These are phyloP conservation scores for Neonectria neomacrospora DNA, from an alignment of 2,329 filamentous ascomycete genomes.

Conservation along the genomic window DNA sequence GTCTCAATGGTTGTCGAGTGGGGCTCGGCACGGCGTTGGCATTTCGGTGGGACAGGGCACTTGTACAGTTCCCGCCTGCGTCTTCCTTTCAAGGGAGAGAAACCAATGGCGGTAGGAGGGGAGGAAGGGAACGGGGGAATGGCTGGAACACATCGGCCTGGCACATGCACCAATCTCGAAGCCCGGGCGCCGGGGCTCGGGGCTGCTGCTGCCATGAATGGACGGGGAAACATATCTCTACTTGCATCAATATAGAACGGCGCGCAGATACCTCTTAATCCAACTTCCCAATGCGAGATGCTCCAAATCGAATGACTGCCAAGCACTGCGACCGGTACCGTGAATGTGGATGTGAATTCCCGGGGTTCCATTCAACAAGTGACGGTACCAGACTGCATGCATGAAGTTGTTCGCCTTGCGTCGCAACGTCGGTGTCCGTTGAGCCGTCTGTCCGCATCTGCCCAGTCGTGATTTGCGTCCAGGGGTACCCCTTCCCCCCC, in stretches of 20 bases:
- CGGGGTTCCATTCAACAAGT: slow-evolving; percentile 17
- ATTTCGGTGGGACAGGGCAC: slow-evolving; percentile 15
- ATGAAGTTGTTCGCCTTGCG: slow-evolving; percentile 5
- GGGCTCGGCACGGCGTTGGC: slow-evolving; percentile 27
- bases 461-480: slow-evolving; percentile 17
- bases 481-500: slow-evolving; percentile 14
- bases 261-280: slow-evolving; percentile 27
- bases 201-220: slow-evolving; percentile 18
- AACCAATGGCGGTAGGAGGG: slow-evolving; percentile 18
- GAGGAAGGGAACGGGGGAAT: slow-evolving; percentile 2
- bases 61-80: not conserved
- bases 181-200: slow-evolving; percentile 18
- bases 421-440: slow-evolving; percentile 24
- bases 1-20: slow-evolving; percentile 20
- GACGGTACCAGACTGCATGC: slow-evolving; percentile 10
- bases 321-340: not conserved
- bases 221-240: slow-evolving; percentile 10
- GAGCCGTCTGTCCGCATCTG: slow-evolving; percentile 18
- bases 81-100: not conserved
- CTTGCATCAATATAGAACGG: slow-evolving; percentile 16
- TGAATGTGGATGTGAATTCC: not conserved
- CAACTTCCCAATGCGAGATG: slow-evolving; percentile 9
- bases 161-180: slow-evolving; percentile 14
- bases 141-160: slow-evolving; percentile 14
- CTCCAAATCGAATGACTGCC: not conserved